These are phyloP conservation scores for Fremontodendron californicum DNA, from an alignment of 345 rosid genomes.

Conservation along the genomic window DNA sequence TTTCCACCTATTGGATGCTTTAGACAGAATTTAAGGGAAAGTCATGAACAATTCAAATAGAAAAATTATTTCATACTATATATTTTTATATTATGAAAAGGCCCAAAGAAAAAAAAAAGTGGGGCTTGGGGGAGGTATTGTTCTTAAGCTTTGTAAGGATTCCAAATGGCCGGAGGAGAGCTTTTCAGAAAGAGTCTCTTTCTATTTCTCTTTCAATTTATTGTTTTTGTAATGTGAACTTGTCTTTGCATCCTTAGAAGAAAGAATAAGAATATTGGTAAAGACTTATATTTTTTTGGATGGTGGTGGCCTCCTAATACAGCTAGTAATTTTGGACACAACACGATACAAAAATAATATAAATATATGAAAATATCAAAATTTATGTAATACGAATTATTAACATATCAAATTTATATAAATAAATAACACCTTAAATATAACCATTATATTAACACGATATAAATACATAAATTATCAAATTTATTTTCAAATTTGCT, in stretches of 20 bases:
- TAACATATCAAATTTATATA: too few relatives aligned
- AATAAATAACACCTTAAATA: too few relatives aligned
- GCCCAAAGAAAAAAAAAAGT: background rate
- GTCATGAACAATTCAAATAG: background rate
- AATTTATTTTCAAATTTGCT: too few relatives aligned
- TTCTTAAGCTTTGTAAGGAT: constrained; percentile 21
- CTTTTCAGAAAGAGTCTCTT: constrained; percentile 11
- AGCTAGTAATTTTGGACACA: too few relatives aligned
- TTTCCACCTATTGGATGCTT: constrained; percentile 15
- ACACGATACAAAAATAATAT: too few relatives aligned
- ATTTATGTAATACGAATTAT: too few relatives aligned
- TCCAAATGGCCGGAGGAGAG: constrained; percentile 19
- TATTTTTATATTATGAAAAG: background rate
- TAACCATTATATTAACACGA: too few relatives aligned
- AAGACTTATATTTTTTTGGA: background rate
- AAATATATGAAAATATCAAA: too few relatives aligned
- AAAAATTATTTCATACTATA: background rate
- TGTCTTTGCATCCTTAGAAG: constrained; percentile 22
- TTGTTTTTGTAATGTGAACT: constrained; percentile 23
- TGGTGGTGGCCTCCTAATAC: too few relatives aligned
- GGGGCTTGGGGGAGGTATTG: background rate
- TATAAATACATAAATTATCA: too few relatives aligned
- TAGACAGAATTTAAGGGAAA: background rate
- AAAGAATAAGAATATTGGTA: constrained; percentile 34
- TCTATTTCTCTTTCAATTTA: background rate